Percentiles rank a stretch among this genome's conserved stretches.
Evolutionary conservation across 2,329 filamentous ascomycete species (phyloP).

Genomic region (Cercospora sojina): DNA sequence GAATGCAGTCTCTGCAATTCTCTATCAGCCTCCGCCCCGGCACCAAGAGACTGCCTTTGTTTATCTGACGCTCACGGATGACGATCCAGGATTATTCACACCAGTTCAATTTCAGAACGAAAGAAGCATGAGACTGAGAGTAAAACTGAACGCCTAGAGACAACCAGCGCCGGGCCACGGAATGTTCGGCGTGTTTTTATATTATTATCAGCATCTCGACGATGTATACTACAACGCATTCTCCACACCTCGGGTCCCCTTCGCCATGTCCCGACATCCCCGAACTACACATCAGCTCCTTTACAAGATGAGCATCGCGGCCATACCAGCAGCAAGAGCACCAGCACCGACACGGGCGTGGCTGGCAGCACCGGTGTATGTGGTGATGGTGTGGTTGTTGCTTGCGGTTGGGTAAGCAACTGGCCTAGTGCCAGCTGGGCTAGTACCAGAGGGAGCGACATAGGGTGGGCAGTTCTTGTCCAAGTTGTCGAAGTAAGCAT

Average conservation of each 20-base stretch:
- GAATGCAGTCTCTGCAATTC: neutral
- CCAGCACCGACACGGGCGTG: neutral
- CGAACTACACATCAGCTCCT: neutral
- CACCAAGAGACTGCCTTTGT: neutral
- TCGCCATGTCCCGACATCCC: neutral
- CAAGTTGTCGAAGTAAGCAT: constrained; percentile 3
- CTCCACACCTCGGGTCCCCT: neutral
- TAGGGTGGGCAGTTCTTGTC: neutral
- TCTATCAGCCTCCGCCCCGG: neutral
- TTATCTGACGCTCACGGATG: neutral
- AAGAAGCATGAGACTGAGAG: neutral
- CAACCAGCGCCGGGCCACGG: neutral
- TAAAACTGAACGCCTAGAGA: neutral
- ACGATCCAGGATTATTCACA: neutral
- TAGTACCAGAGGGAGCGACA: neutral
- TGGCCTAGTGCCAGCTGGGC: neutral
- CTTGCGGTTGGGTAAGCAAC: neutral
- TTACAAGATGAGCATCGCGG: constrained; percentile 3
- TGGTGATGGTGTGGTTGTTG: neutral
- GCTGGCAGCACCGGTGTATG: neutral
- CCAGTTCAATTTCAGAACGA: neutral
- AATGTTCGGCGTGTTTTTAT: neutral
- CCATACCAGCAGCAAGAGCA: neutral
- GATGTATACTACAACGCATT: neutral
- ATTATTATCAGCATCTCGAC: neutral